Conservation (phyloP, 2,329 filamentous ascomycete genomes). For the Trichoderma lentiforme region DNA sequence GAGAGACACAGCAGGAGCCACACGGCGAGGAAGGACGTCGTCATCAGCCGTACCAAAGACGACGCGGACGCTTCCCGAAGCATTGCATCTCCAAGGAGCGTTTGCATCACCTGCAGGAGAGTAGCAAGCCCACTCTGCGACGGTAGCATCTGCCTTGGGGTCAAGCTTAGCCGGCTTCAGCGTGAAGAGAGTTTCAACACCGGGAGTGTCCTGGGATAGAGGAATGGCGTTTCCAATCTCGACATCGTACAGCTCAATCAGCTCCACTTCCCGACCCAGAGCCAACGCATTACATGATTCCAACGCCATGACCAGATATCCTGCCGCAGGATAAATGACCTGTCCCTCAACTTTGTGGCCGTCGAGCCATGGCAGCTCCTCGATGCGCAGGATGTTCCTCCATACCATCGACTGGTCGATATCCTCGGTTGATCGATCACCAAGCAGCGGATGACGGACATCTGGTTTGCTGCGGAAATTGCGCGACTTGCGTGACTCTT, state of each 20-base stretch:
- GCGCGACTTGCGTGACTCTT: neutral
- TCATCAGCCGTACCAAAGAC: neutral
- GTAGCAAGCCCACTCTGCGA: conserved; percentile 15
- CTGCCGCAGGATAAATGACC: conserved; percentile 23
- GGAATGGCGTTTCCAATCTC: conserved; percentile 10
- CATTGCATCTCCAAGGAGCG: neutral
- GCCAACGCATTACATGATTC: conserved; percentile 26
- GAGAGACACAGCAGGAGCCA: neutral
- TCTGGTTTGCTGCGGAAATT: neutral
- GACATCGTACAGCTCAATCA: conserved; percentile 8
- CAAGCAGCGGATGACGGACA: neutral
- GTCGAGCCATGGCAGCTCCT: conserved; percentile 37
- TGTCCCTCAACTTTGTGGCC: conserved; percentile 32
- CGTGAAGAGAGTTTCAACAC: neutral
- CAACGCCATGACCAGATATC: conserved; percentile 37
- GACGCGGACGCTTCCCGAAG: neutral
- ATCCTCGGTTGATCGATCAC: neutral
- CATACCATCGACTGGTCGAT: neutral
- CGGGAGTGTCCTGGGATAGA: neutral
- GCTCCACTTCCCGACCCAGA: neutral
- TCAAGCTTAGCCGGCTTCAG: neutral
- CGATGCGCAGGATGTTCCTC: conserved; percentile 4
- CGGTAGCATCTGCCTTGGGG: neutral
- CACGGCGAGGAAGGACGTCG: neutral
- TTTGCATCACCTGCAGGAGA: neutral